These are phyloP conservation scores for Penicillium sp. DNA, from an alignment of 2,329 filamentous ascomycete species.

Conservation along the genomic window DNA sequence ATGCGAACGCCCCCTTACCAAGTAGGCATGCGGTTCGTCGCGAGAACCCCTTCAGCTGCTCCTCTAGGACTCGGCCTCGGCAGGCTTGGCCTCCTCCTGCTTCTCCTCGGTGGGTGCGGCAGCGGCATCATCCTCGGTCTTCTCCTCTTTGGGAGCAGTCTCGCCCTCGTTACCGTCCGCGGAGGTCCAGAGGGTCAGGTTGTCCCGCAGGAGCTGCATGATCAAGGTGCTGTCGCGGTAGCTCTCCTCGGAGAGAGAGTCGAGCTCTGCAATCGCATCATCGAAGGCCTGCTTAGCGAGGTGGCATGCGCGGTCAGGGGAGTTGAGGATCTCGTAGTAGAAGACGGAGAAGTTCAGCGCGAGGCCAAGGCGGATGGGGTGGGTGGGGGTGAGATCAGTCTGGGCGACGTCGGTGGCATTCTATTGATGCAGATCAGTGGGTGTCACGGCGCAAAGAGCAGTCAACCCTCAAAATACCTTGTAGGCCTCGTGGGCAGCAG, in stretches of 20 bases:
- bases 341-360: slow-evolving; percentile 99
- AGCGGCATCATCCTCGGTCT: slow-evolving; percentile 48
- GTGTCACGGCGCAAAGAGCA: not conserved
- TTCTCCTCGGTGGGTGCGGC: slow-evolving; percentile 44
- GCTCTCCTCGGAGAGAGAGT: slow-evolving; percentile 94
- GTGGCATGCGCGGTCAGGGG: slow-evolving; percentile 94
- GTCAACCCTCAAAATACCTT: slow-evolving; percentile 61
- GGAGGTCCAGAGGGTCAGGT: slow-evolving; percentile 96
- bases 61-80: slow-evolving; percentile 34
- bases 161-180: slow-evolving; percentile 75
- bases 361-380: slow-evolving; percentile 95
- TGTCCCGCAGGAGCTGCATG: slow-evolving; percentile 98
- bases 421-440: slow-evolving; percentile 32
- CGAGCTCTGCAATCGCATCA: slow-evolving; percentile 96
- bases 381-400: slow-evolving; percentile 93
- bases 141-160: slow-evolving; percentile 60
- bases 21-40: slow-evolving; percentile 27
- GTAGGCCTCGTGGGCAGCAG: slow-evolving; percentile 95
- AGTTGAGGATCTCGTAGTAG: slow-evolving; percentile 99
- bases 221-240: slow-evolving; percentile 99
- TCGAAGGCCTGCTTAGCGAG: slow-evolving; percentile 99
- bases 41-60: slow-evolving; percentile 7
- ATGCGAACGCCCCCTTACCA: slow-evolving; percentile 32
- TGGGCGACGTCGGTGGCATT: slow-evolving; percentile 97
- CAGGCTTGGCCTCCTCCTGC: slow-evolving; percentile 38